Evolutionary conservation across 2,329 filamentous ascomycete species (phyloP).

Genomic region (Aspergillus caelatus): DNA sequence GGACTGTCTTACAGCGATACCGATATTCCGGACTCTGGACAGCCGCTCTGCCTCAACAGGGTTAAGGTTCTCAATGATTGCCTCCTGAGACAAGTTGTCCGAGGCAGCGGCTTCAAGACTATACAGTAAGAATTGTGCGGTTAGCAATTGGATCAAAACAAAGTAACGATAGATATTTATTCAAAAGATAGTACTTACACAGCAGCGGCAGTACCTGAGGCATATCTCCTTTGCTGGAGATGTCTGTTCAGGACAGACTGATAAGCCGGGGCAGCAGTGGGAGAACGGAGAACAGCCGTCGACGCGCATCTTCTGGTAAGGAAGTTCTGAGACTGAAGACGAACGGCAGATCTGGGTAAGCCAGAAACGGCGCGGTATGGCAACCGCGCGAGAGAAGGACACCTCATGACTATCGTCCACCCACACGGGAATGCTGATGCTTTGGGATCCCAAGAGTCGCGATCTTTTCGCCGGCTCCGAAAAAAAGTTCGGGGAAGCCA

Average conservation of each 20-base stretch:
- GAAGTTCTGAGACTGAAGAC: conserved; percentile 39
- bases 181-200: conserved; percentile 39
- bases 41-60: conserved; percentile 77
- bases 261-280: conserved; percentile 35
- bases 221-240: conserved; percentile 48
- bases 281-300: conserved; percentile 38
- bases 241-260: conserved; percentile 42
- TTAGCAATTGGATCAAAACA: conserved; percentile 10
- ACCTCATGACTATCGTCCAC: conserved; percentile 41
- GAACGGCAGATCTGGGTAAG: conserved; percentile 35
- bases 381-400: conserved; percentile 44
- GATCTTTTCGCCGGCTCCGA: conserved; percentile 29
- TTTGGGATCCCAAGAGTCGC: conserved; percentile 25
- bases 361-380: conserved; percentile 42
- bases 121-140: conserved; percentile 15
- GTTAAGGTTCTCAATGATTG: conserved; percentile 77
- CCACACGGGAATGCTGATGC: conserved; percentile 26
- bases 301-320: conserved; percentile 44
- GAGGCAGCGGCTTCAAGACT: conserved; percentile 60
- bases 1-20: conserved; percentile 75
- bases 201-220: conserved; percentile 46
- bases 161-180: background rate
- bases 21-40: conserved; percentile 88
- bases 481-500: conserved; percentile 44
- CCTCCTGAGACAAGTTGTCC: conserved; percentile 60